Base-by-base conservation (phyloP, 2,329 filamentous ascomycete genomes). In the Aureobasidium sp. region DNA sequence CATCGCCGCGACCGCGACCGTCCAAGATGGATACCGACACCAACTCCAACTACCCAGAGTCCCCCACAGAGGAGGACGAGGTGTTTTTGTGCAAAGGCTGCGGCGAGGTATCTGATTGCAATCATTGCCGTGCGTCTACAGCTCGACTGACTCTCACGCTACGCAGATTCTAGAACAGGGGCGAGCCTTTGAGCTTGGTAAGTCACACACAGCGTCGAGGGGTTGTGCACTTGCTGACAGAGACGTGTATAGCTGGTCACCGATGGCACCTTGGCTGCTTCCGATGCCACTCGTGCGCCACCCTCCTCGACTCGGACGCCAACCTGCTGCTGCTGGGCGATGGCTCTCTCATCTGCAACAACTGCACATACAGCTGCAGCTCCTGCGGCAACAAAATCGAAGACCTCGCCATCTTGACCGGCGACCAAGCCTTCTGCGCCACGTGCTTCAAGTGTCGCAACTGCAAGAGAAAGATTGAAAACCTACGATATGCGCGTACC, bases 201-300 rank as follows among this genome's bases (percentile, higher is more conserved):
- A 72, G 83, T 78, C 66, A 70, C 68, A 70, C 39, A 63, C 58
- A 58, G 51, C 41, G 42, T 56, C 39, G 53, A 57, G 41, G 55
- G 55, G 42, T 58, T 20, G 55, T 31, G 42, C 55, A 37, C 71
- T 73, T 66, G 73, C 70, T 70, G 68, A 74, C 72, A 64, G 20
- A 56, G 49, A 70, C 68, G 53, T 68, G 22, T 64, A 62, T 69
- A 96, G 92, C 93, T 74, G 92, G 92, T 66, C 94, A 96, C 75
- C 85, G 93, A 83, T 97, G 93, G 94, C 94, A 99, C 81, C 90
- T 99, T 72, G 90, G 97, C 79, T 99, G 94, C 80, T 99, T 99
- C 79, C 89, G 92, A 73, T 97, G 93, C 82, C 94, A 96, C 75
- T 95, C 90, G 62, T 99, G 93, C 81, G 86, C 87, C 71, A 97